Evolutionary conservation across 2,329 filamentous ascomycete genomes (phyloP).

Genomic region (Aspergillaceae sp.): DNA sequence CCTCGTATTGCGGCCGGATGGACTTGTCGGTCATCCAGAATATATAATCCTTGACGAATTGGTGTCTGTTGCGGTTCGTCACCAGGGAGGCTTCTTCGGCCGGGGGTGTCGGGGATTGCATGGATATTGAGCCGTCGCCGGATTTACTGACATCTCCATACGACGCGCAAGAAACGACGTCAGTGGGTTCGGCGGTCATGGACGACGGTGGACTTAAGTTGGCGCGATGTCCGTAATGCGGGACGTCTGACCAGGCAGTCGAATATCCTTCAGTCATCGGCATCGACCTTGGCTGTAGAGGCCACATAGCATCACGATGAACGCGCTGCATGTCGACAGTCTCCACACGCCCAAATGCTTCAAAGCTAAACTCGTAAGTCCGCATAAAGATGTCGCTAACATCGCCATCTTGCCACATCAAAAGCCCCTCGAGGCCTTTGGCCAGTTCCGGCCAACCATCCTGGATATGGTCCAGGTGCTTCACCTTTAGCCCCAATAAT

Average conservation of each 20-base stretch:
- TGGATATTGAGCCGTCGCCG: slow-evolving; percentile 13
- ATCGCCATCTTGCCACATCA: slow-evolving; percentile 71
- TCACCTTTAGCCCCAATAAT: slow-evolving; percentile 61
- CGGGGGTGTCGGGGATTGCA: slow-evolving; percentile 21
- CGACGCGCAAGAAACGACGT: slow-evolving; percentile 3
- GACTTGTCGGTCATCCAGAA: slow-evolving; percentile 72
- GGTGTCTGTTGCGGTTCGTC: slow-evolving; percentile 66
- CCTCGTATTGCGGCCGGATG: slow-evolving; percentile 64
- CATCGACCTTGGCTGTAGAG: slow-evolving; percentile 11
- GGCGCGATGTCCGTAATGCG: slow-evolving; percentile 12
- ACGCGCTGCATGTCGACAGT: slow-evolving; percentile 48
- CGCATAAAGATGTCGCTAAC: slow-evolving; percentile 75
- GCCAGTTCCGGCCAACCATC: slow-evolving; percentile 83
- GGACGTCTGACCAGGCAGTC: slow-evolving; percentile 16
- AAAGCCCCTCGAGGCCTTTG: slow-evolving; percentile 61
- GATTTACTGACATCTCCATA: slow-evolving; percentile 16
- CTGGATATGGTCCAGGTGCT: slow-evolving; percentile 64
- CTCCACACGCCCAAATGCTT: slow-evolving; percentile 46
- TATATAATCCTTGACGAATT: slow-evolving; percentile 78
- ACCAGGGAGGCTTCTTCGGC: slow-evolving; percentile 59
- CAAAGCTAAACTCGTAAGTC: slow-evolving; percentile 76
- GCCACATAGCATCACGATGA: slow-evolving; percentile 29
- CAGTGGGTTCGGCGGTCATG: slow-evolving; percentile 12
- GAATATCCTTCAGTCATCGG: slow-evolving; percentile 5
- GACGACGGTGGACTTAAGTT: slow-evolving; percentile 15